Base-by-base conservation (phyloP, 1,284 basidiomycete species). In the Boletus semigastroideus region DNA sequence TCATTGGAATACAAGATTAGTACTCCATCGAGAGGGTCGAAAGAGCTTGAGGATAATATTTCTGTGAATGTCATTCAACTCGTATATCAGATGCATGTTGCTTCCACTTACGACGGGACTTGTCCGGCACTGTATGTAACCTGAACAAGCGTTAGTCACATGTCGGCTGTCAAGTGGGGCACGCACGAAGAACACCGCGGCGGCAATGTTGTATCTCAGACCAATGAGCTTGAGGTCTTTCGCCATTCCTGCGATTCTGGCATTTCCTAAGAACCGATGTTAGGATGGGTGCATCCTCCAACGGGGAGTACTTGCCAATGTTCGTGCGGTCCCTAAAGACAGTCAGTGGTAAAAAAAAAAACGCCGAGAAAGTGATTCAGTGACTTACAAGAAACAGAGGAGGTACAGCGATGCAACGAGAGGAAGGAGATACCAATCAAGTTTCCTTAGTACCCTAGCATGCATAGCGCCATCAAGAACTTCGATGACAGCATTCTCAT, bases 331-430 rank as follows among this genome's bases (percentile, higher is more conserved):
- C 71, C 33, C 70, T 72, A 27, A n/a, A 20, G 12, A 5, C 3
- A 5, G 22, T 22, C 22, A 5, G 27, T 44, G 2, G 19, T 28
- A 33, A n/a, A 14, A 42, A 4, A 42, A 43, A 5, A 46, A n/a
- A 2, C 13, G 7, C 1, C 13, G 16, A 4, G 28, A 17, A 27
- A 19, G 5, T 13, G 16, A 10, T 27, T 16, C 25, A 28, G 6
- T 17, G 20, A 66, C 78, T 63, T 55, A 80, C 78, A 80, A 59
- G 62, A 78, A 78, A 0, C 74, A 79, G 45, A 80, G 72, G 31
- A 85, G 71, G 61, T 84, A 84, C 4, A 85, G 69, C 25, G 82
- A 55, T 8, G 76, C 72, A 42, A 79, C 67, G 44, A 77, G 70
- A 2, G 79, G 79, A 33, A 80, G 59, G 12, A 80, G 53, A 57